Evolutionary conservation across 2,329 filamentous ascomycete genomes (phyloP), one percentile per base, ranked within the genome.

Genomic region (Aspergillus sp.): DNA sequence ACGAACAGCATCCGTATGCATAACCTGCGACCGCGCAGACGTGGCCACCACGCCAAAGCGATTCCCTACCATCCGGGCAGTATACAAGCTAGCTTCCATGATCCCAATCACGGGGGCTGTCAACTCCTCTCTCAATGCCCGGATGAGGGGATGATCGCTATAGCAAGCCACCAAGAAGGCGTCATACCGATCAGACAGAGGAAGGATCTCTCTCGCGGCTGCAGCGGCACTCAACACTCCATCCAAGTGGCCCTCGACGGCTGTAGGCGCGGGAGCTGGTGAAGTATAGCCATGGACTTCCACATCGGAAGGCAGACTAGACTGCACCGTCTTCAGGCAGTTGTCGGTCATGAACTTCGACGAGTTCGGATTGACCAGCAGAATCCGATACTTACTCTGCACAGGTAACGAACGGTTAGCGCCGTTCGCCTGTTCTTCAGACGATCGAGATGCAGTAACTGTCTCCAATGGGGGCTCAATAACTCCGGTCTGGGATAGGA

Each of bases 1-100:
- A 8, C 68, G 61, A 13, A 78, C 69, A 2, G 68, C 60, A 42
- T 76, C 73, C 32, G 68, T 64, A 49, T 76, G 69, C 61, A 67
- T 70, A 49, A 76, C 70, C 36, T 68, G 70, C 19, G 69, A 73
- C 17, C 76, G 59, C 16, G 65, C 56, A 2, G 65, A 67, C 1
- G 75, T 77, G 1, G 74, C 74, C 3, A 78, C 64, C 17, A 79
- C 68, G 1, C 77, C 77, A 40, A 79, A 74, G 2, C 70, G 62
- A 5, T 72, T 70, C 2, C 79, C 79, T 2, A 82, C 68, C 50
- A 78, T 80, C 7, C 77, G 63, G 5, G 78, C 74, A 5, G 76
- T 69, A 56, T 82, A 80, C 2, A 81, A 65, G 3, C 64, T 71
- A 1, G 77, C 76, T 60, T 80, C 78, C 76, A 80, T 79, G 51